These are phyloP conservation scores for Medicago lupulina DNA, from an alignment of 306 rosid genomes.

Conservation along the genomic window DNA sequence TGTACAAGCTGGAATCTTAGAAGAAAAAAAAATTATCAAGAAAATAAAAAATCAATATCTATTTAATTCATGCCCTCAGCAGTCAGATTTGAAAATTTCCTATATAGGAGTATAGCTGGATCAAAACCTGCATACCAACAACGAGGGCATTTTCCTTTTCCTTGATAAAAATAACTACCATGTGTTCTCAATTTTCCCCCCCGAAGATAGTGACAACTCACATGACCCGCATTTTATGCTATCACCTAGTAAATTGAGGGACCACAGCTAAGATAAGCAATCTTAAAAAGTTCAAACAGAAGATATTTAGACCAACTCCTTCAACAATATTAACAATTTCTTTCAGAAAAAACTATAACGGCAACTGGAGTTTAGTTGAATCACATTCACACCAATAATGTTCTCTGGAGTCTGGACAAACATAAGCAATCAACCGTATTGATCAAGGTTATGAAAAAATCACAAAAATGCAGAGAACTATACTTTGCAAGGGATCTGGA, in stretches of 20 bases:
- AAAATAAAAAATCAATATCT: conserved; percentile 12
- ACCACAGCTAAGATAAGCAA: conserved; percentile 1
- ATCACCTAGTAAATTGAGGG: not conserved
- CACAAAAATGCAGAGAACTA: not conserved
- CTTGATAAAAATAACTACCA: not conserved
- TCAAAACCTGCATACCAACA: not conserved
- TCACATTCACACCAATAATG: conserved; percentile 18
- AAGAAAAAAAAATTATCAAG: no score
- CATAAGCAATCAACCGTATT: conserved; percentile 1
- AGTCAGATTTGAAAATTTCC: not conserved
- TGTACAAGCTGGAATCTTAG: no score
- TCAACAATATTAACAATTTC: not conserved
- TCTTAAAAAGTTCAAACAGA: conserved; percentile 2
- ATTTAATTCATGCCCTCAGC: not conserved
- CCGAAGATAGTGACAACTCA: not conserved
- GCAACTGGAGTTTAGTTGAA: not conserved
- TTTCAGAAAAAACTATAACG: not conserved
- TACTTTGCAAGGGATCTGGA: not conserved
- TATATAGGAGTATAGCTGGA: not conserved
- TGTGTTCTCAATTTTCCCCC: not conserved
- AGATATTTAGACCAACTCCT: not conserved
- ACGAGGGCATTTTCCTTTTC: not conserved
- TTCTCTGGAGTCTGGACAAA: conserved; percentile 8
- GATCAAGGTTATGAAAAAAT: not conserved
- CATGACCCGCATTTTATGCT: not conserved